These are phyloP conservation scores for Diplosphaera chodatii DNA, from an alignment of 139 green algal genomes.

Conservation along the genomic window DNA sequence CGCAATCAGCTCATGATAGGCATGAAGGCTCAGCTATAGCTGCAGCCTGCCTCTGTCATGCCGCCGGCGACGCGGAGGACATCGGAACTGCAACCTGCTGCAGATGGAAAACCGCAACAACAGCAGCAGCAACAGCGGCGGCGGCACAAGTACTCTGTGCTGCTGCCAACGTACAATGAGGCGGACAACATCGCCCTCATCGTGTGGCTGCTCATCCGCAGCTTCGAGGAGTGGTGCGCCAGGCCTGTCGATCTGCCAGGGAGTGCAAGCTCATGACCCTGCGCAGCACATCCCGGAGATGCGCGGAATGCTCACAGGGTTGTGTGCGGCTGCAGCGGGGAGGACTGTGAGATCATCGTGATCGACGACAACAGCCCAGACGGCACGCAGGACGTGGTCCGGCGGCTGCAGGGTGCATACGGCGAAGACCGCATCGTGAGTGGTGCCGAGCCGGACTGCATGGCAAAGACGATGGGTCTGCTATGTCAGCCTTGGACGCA, in stretches of 20 bases:
- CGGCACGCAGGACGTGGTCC: conserved; percentile 75
- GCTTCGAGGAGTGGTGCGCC: conserved; percentile 44
- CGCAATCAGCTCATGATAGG: too few species aligned
- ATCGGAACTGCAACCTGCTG: too few species aligned
- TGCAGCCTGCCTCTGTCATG: too few species aligned
- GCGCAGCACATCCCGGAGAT: background rate
- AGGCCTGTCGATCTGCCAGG: too few species aligned
- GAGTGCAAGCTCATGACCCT: too few species aligned
- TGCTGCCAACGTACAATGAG: conserved; percentile 99
- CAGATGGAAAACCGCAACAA: too few species aligned
- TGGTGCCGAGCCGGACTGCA: background rate
- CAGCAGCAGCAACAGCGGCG: too few species aligned
- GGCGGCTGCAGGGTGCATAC: conserved; percentile 51
- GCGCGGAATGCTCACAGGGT: background rate
- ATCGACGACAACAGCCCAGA: conserved; percentile 94
- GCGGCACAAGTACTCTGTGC: too few species aligned
- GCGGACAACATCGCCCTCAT: conserved; percentile 83
- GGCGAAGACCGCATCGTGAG: conserved; percentile 50
- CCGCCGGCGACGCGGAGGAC: too few species aligned
- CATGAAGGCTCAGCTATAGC: too few species aligned
- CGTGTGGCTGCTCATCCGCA: conserved; percentile 72
- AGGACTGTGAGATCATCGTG: conserved; percentile 84
- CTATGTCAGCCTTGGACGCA: too few species aligned
- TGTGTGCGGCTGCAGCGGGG: conserved; percentile 22
- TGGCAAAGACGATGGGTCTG: too few species aligned